Percentiles rank a stretch among this genome's conserved stretches.
These are phyloP conservation scores for Trapa bicornis DNA, from an alignment of 345 rosid species.

Conservation along the genomic window DNA sequence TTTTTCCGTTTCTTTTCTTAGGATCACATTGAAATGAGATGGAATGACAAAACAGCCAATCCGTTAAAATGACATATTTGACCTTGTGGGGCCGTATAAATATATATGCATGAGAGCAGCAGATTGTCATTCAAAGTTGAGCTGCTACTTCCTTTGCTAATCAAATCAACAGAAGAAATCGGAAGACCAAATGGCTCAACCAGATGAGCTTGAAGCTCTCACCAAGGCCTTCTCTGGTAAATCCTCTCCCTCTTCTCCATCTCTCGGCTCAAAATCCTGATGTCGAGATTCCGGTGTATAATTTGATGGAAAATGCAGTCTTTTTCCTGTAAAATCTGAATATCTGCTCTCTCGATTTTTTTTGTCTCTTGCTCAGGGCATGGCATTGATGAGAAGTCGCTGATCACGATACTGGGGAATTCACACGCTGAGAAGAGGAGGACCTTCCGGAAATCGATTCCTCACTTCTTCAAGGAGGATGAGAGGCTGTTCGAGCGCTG, in stretches of 20 bases:
- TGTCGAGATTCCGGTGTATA: background rate
- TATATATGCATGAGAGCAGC: background rate
- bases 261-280: background rate
- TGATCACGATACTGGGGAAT: slow-evolving; percentile 42
- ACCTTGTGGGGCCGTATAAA: slow-evolving; percentile 27
- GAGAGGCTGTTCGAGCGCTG: slow-evolving; percentile 67
- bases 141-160: background rate
- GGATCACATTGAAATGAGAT: background rate
- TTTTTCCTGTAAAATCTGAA: background rate
- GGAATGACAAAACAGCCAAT: background rate
- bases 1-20: background rate
- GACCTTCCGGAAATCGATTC: slow-evolving; percentile 38
- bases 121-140: background rate
- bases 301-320: too few relatives aligned
- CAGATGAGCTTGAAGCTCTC: slow-evolving; percentile 36
- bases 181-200: slow-evolving; percentile 35
- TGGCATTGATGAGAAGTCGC: slow-evolving; percentile 69
- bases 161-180: background rate
- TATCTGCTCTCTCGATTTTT: background rate
- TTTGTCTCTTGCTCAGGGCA: slow-evolving; percentile 26
- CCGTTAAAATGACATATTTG: slow-evolving; percentile 22
- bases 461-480: slow-evolving; percentile 53
- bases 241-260: background rate
- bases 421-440: slow-evolving; percentile 44
- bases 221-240: slow-evolving; percentile 61